Evolutionary conservation across 164 flowering plant species (phyloP), one percentile per base, ranked within the genome.

Genomic region (Akebia trifoliata): DNA sequence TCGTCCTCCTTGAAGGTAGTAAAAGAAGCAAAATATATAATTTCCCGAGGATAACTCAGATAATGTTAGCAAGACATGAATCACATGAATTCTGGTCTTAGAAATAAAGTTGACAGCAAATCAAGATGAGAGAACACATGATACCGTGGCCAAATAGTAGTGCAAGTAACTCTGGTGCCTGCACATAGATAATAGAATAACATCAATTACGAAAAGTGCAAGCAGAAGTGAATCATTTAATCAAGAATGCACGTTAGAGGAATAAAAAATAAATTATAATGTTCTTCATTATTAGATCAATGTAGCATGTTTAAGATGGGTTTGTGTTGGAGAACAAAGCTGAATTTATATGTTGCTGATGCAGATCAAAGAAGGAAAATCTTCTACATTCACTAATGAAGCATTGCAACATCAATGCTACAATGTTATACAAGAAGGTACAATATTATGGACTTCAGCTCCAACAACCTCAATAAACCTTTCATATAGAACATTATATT

Each of bases 121-220:
- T 34, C 24, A 34, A 34, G 32, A 18, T 22, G 25, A 47, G 44
- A 47, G n/a, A 11, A 29, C 1, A 28, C 70, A 18, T n/a, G n/a
- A n/a, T 50, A 87, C 98, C 98, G 73, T 66, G 66, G 57, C 62
- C 73, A 79, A 93, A 93, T 30, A 93, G 75, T 56, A 78, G 48
- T 36, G 70, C 81, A 40, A 93, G 83, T 59, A 93, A 65, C 32
- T 87, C 96, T 8, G 94, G 96, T 48, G 99, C 99, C 98, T 92
- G 82, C 81, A 76, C 8, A 48, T 39, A 56, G 24, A 75, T 55
- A 46, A 57, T 30, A 22, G 37, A 69, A 29, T 34, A 35, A 24
- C 36, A 35, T 46, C 1, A 36, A 36, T 9, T 22, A 53, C 36
- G 3, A 35, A 53, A 37, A 22, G 11, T 24, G 2, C 25, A 35